Evolutionary conservation across 306 rosid species (phyloP).

Genomic region (Corylus avellana): DNA sequence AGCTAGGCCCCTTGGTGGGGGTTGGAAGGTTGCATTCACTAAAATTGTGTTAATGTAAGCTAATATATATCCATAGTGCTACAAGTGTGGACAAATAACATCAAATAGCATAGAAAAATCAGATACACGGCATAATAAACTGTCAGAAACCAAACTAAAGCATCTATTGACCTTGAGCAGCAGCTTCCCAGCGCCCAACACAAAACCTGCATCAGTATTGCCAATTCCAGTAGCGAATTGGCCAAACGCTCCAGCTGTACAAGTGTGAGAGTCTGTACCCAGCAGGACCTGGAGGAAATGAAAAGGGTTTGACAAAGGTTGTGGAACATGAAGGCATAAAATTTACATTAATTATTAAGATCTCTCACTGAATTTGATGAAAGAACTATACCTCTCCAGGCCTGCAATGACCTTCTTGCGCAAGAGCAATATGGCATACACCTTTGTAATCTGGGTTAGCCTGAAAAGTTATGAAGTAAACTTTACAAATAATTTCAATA

Average conservation of each 20-base stretch:
- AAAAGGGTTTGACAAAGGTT: slow-evolving; percentile 18
- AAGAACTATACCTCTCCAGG: slow-evolving; percentile 83
- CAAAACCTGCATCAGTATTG: slow-evolving; percentile 92
- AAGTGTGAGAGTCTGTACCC: slow-evolving; percentile 97
- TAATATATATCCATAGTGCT: neutral
- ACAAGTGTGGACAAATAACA: neutral
- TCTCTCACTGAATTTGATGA: slow-evolving; percentile 18
- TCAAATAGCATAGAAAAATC: neutral
- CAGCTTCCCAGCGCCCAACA: slow-evolving; percentile 86
- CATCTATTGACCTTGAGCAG: slow-evolving; percentile 67
- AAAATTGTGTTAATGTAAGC: neutral
- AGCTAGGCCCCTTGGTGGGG: slow-evolving; percentile 5
- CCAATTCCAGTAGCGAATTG: slow-evolving; percentile 98
- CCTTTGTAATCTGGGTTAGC: slow-evolving; percentile 98
- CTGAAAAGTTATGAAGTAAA: slow-evolving; percentile 43
- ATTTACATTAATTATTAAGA: neutral
- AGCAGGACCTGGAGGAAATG: slow-evolving; percentile 64
- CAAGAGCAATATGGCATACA: slow-evolving; percentile 93
- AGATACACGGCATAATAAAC: neutral
- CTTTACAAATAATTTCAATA: slow-evolving; percentile 7
- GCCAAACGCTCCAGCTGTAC: slow-evolving; percentile 98
- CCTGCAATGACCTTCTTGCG: slow-evolving; percentile 99
- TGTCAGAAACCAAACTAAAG: neutral
- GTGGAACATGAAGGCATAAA: slow-evolving; percentile 19
- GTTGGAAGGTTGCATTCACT: too few relatives aligned